Conservation (phyloP, 83 land plant genomes). For the Isoetes engelmannii region DNA sequence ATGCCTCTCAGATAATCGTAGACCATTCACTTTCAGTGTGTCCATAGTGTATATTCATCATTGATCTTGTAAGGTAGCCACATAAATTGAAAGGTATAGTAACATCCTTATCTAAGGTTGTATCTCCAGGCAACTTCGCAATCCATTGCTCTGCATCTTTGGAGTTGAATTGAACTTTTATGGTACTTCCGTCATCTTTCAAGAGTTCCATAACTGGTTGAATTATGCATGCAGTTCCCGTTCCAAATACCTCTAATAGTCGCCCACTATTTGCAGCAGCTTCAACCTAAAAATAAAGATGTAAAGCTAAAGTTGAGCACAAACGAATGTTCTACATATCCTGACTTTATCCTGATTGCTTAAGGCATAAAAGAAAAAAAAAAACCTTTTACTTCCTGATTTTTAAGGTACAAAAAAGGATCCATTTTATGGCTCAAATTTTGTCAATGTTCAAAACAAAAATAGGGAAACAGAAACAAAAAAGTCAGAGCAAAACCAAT, state of each 20-base stretch:
- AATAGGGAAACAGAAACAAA: too few species aligned
- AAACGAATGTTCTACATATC: too few species aligned
- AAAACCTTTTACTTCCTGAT: too few species aligned
- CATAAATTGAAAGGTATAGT: slow-evolving; percentile 27
- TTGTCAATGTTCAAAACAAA: too few species aligned
- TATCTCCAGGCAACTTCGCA: slow-evolving; percentile 19
- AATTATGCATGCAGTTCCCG: slow-evolving; percentile 34
- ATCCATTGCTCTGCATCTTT: slow-evolving; percentile 24
- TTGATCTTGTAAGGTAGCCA: slow-evolving; percentile 22
- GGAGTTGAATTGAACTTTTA: slow-evolving; percentile 17
- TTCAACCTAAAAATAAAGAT: slow-evolving; percentile 21
- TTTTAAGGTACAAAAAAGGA: too few species aligned
- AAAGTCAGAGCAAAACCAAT: background rate
- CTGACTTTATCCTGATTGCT: too few species aligned
- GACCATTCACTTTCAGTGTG: slow-evolving; percentile 27
- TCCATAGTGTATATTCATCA: slow-evolving; percentile 28
- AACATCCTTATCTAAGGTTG: background rate
- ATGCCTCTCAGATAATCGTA: too few species aligned
- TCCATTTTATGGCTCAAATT: too few species aligned
- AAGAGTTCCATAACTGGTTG: slow-evolving; percentile 29
- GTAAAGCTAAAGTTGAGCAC: too few species aligned
- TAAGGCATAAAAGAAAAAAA: too few species aligned
- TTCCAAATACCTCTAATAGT: slow-evolving; percentile 27
- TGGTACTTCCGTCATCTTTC: slow-evolving; percentile 15
- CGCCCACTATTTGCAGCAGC: slow-evolving; percentile 20